Percentiles rank a stretch among this genome's conserved stretches.
Conservation (phyloP, 208 protist species). For the Trichomonas gallinae region DNA sequence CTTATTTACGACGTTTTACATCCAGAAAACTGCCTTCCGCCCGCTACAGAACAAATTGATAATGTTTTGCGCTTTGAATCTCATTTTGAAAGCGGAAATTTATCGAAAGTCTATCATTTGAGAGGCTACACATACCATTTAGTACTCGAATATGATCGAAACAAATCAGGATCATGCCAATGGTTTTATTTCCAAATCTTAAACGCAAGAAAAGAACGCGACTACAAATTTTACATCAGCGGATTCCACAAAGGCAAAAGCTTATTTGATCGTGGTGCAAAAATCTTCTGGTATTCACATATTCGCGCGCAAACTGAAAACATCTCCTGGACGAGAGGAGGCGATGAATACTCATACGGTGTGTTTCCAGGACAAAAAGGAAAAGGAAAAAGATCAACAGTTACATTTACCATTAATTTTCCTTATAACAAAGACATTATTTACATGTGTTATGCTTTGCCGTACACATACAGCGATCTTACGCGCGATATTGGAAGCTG, state of each 20-base stretch:
- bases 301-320: background rate
- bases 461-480: conserved; percentile 79
- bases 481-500: background rate
- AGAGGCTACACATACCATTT: background rate
- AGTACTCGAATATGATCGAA: background rate
- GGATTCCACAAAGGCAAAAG: background rate
- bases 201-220: background rate
- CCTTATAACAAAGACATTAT: conserved; percentile 52
- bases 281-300: background rate
- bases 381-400: conserved; percentile 37
- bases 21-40: background rate
- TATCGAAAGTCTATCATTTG: background rate
- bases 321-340: background rate
- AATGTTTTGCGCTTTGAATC: background rate
- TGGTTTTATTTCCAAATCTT: background rate
- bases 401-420: conserved; percentile 69
- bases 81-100: conserved; percentile 7
- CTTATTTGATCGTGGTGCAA: background rate
- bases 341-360: background rate
- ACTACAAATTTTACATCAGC: background rate
- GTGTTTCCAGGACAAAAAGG: background rate
- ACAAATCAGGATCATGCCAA: background rate
- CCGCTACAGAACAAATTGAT: background rate
- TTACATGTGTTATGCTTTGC: conserved; percentile 80
- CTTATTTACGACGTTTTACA: background rate